phyloP scores from a whole-genome alignment of 2,329 filamentous ascomycete genomes.

The Cryphonectria carpinicola region DNA sequence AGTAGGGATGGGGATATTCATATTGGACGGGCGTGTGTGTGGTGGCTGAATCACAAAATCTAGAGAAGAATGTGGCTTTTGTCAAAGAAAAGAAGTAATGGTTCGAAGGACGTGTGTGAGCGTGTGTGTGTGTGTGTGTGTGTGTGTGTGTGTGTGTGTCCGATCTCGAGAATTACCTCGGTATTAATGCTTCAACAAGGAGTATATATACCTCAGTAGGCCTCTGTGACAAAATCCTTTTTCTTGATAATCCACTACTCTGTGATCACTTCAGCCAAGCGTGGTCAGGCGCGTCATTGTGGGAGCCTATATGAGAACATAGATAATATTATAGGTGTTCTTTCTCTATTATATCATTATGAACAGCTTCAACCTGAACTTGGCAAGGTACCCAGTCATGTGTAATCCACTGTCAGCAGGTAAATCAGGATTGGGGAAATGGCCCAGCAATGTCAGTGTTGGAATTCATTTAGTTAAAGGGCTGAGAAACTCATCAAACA shows the following conservation, averaged over 20 bases:
- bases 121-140: no score
- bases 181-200: background rate
- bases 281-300: background rate
- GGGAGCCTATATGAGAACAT: background rate
- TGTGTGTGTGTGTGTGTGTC: background rate
- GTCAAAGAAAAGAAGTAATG: background rate
- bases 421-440: background rate
- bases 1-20: background rate
- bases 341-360: no score
- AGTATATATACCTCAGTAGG: background rate
- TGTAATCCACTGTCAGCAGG: background rate
- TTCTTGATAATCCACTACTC: background rate
- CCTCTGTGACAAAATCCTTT: background rate
- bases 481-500: no score
- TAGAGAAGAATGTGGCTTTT: background rate
- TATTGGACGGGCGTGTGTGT: background rate
- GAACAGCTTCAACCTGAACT: background rate
- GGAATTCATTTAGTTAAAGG: background rate
- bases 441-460: no score
- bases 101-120: background rate
- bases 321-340: background rate
- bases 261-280: background rate
- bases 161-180: background rate
- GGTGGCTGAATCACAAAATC: background rate
- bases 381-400: background rate